Percentiles rank a stretch among this genome's conserved stretches.
Conservation (phyloP, 2,329 filamentous ascomycete species). For the Aspergillus sp. region DNA sequence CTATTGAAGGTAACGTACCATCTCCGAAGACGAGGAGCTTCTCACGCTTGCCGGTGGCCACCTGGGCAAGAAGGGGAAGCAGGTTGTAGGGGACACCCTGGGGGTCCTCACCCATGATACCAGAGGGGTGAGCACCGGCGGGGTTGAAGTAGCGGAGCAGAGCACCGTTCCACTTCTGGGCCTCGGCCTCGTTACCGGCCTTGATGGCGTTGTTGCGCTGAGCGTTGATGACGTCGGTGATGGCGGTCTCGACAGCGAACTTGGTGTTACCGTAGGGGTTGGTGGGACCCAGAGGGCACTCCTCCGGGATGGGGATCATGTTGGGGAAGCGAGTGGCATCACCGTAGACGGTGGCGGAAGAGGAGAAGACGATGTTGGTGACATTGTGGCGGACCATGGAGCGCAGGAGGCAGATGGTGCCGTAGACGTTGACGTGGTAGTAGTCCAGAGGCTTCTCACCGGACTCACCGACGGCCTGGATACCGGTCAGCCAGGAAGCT, state of each 20-base stretch:
- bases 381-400: conserved; percentile 90
- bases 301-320: conserved; percentile 98
- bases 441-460: conserved; percentile 93
- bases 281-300: conserved; percentile 92
- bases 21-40: conserved; percentile 95
- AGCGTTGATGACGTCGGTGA: conserved; percentile 85
- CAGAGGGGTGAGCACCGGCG: conserved; percentile 87
- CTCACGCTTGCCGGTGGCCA: conserved; percentile 90
- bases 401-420: conserved; percentile 81
- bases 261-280: conserved; percentile 99
- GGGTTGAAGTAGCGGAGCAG: conserved; percentile 98
- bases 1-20: conserved; percentile 56
- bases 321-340: conserved; percentile 93
- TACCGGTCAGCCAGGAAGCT: conserved; percentile 5
- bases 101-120: conserved; percentile 97
- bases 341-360: conserved; percentile 95
- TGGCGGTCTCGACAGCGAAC: conserved; percentile 85
- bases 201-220: conserved; percentile 82
- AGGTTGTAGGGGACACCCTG: conserved; percentile 95
- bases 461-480: conserved; percentile 90
- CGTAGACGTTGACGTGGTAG: conserved; percentile 95
- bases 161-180: conserved; percentile 86
- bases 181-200: conserved; percentile 67
- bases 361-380: conserved; percentile 97
- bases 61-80: conserved; percentile 89